These are phyloP conservation scores for Paracamarosporium sp. DNA, from an alignment of 2,329 filamentous ascomycete genomes.

Conservation along the genomic window DNA sequence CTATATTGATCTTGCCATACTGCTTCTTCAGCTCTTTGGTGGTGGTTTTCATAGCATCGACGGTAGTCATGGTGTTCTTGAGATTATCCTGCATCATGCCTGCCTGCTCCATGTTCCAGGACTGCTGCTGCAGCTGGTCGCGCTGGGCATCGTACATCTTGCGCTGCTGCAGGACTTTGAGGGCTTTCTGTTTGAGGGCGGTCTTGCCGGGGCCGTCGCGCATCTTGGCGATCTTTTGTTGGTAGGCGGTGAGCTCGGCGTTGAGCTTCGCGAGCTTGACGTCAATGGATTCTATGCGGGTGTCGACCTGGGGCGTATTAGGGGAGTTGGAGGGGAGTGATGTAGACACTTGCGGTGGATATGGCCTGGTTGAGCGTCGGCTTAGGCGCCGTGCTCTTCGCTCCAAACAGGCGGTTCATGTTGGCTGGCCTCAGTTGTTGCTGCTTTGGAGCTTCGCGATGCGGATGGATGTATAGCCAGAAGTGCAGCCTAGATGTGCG, in stretches of 20 bases:
- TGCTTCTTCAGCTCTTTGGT: slow-evolving; percentile 92
- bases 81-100: slow-evolving; percentile 99
- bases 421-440: slow-evolving; percentile 28
- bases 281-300: slow-evolving; percentile 83
- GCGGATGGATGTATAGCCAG: background rate
- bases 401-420: slow-evolving; percentile 97
- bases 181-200: slow-evolving; percentile 90
- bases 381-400: slow-evolving; percentile 85
- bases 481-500: background rate
- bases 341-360: slow-evolving; percentile 65
- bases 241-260: slow-evolving; percentile 86
- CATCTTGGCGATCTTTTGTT: slow-evolving; percentile 88
- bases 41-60: slow-evolving; percentile 96
- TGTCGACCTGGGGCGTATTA: slow-evolving; percentile 68
- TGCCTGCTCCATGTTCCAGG: slow-evolving; percentile 99
- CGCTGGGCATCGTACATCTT: slow-evolving; percentile 95
- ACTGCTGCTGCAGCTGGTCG: slow-evolving; percentile 90
- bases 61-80: slow-evolving; percentile 97
- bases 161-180: slow-evolving; percentile 90
- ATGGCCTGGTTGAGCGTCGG: slow-evolving; percentile 87
- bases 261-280: slow-evolving; percentile 94
- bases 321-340: slow-evolving; percentile 11
- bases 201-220: slow-evolving; percentile 93
- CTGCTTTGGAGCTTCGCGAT: background rate
- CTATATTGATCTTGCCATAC: slow-evolving; percentile 96